phyloP scores from a whole-genome alignment of 306 rosid genomes.

The Prunus davidiana region DNA sequence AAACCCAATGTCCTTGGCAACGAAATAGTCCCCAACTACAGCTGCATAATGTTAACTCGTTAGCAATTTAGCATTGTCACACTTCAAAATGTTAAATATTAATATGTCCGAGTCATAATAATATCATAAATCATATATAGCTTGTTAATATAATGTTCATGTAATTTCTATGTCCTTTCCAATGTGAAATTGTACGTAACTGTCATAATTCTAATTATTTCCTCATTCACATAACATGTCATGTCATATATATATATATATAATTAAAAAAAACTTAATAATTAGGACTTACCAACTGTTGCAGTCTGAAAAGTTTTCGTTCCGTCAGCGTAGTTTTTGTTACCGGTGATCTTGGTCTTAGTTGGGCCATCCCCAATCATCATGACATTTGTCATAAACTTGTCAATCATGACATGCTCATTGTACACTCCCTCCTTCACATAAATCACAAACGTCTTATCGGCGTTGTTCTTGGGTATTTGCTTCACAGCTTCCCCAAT shows the following conservation, averaged over 20 bases:
- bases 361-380: conserved; percentile 75
- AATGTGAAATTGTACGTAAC: too few species aligned
- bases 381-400: conserved; percentile 33
- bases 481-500: conserved; percentile 47
- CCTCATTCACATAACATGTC: too few species aligned
- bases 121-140: background rate
- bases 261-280: too few species aligned
- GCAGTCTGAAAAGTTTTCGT: conserved; percentile 44
- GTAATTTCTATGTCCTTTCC: background rate
- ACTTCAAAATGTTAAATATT: too few species aligned
- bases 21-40: conserved; percentile 20
- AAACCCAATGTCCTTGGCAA: conserved; percentile 22
- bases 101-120: too few species aligned
- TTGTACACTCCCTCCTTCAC: conserved; percentile 59
- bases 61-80: too few species aligned
- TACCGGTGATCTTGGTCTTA: conserved; percentile 50
- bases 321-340: conserved; percentile 42
- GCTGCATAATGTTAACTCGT: conserved; percentile 4
- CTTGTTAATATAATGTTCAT: too few species aligned
- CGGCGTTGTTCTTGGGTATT: conserved; percentile 34
- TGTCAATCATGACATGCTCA: conserved; percentile 31
- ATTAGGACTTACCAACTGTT: conserved; percentile 45
- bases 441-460: conserved; percentile 51
- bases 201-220: too few species aligned
- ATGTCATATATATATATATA: too few species aligned